Conservation (phyloP, 108 stramenopile species). For the Nannochloropsis gaditana region DNA sequence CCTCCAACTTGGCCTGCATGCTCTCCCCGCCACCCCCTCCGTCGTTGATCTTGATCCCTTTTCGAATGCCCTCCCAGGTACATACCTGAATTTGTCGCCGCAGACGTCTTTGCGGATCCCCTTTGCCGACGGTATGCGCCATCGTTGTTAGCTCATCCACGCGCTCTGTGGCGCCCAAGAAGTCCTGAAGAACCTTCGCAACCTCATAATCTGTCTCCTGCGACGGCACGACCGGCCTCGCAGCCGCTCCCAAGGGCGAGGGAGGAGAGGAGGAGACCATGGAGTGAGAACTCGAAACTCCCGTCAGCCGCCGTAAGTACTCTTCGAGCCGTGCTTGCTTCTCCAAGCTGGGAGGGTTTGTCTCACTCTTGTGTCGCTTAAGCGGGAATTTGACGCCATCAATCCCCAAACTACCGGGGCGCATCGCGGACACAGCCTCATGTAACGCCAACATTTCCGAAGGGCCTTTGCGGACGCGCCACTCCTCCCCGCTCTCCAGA, state of each 20-base stretch:
- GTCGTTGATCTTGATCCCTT: not conserved
- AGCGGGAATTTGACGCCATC: not conserved
- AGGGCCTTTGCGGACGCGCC: not conserved
- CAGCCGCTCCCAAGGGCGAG: not conserved
- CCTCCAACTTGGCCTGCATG: not conserved
- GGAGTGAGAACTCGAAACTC: not conserved
- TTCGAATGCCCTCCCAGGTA: not conserved
- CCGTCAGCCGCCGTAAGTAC: not conserved
- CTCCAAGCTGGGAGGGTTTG: not conserved
- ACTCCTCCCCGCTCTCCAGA: not conserved
- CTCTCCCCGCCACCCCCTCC: not conserved
- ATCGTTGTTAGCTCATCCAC: conserved; percentile 10
- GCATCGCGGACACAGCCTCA: not conserved
- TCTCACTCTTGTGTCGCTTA: not conserved
- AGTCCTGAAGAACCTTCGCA: not conserved
- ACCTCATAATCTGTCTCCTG: not conserved
- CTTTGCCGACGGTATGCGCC: not conserved
- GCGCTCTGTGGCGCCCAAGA: not conserved
- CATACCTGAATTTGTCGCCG: not conserved
- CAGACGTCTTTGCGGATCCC: not conserved
- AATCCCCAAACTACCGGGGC: not conserved
- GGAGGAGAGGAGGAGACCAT: not conserved
- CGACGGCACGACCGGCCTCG: not conserved
- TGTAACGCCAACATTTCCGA: not conserved
- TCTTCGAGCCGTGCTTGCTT: not conserved